Base-by-base conservation (phyloP, 2,329 filamentous ascomycete species). In the Aspergillus bombycis region DNA sequence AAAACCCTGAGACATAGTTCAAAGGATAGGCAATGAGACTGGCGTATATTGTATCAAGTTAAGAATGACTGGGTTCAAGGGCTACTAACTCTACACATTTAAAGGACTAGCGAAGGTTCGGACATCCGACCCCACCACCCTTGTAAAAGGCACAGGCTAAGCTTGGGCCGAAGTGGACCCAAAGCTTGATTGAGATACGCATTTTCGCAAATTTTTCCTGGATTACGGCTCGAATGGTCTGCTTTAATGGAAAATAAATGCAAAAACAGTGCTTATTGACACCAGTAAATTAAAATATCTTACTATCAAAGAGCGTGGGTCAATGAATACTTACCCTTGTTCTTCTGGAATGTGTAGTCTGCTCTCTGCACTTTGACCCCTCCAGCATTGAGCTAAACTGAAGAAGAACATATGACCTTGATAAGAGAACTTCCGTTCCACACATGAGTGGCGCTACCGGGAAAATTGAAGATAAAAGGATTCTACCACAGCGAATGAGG, bases 101-200 rank as follows among this genome's bases (percentile, higher is more conserved):
- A 21, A 50, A 34, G 23, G 34, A 38, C 21, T 9, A 26, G n/a
- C 21, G 12, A 55, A 26, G 7, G 10, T 54, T 21, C n/a, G 43
- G 30, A 54, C 30, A 28, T 38, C 57, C 45, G 57, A 59, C 57
- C 57, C 57, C 57, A 59, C 57, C 21, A n/a, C 14, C 30, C n/a
- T 28, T 36, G 50, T 21, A 26, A 30, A 53, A 23, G 14, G 12
- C 19, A 52, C 23, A 46, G 46, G 38, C 56, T 48, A 62, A 62
- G 61, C 58, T 43, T 46, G 54, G 58, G 53, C 58, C 54, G 62
- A 57, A 52, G 62, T 61, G 38, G 55, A 48, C 46, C 59, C 57
- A 59, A 64, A 64, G 59, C 62, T 64, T 64, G 61, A 64, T 28
- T 23, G 23, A 28, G 48, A 62, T 57, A 54, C 41, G 56, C 52